phyloP scores from a whole-genome alignment of 345 rosid genomes.

The Garcia nutans region DNA sequence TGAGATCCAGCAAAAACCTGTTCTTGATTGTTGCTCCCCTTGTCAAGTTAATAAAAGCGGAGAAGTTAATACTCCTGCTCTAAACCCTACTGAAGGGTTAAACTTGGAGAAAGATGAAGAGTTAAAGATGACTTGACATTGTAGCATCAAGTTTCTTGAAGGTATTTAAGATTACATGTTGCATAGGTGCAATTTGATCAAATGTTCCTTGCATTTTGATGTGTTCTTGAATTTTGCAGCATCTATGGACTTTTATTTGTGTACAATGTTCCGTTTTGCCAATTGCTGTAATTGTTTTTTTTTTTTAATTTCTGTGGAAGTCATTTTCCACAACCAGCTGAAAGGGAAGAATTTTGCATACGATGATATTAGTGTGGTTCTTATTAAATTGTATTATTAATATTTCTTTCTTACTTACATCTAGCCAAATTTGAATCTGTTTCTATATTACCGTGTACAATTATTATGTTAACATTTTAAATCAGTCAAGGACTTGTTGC shows the following conservation, averaged over 20 bases:
- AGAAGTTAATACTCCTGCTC: neutral
- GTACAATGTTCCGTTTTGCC: neutral
- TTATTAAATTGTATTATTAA: too few species aligned
- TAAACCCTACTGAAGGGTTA: neutral
- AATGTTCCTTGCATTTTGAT: neutral
- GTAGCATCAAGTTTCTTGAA: slow-evolving; percentile 8
- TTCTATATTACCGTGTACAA: neutral
- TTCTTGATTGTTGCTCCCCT: neutral
- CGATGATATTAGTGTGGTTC: too few species aligned
- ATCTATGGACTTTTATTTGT: too few species aligned
- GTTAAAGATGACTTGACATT: neutral
- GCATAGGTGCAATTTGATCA: neutral
- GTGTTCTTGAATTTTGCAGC: neutral
- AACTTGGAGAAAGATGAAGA: neutral
- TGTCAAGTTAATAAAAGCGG: neutral
- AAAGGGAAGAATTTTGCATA: neutral
- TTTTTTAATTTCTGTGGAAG: neutral
- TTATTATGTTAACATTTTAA: neutral
- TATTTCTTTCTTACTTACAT: too few species aligned
- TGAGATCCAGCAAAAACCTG: slow-evolving; percentile 17
- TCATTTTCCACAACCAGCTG: neutral
- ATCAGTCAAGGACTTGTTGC: too few species aligned
- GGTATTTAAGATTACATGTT: neutral
- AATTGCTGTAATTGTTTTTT: neutral
- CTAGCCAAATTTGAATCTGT: too few species aligned